Percentiles rank a stretch among this genome's conserved stretches.
Evolutionary conservation across 768 basidiomycete genomes (phyloP).

Genomic region (Paxillus ammoniavirescens): DNA sequence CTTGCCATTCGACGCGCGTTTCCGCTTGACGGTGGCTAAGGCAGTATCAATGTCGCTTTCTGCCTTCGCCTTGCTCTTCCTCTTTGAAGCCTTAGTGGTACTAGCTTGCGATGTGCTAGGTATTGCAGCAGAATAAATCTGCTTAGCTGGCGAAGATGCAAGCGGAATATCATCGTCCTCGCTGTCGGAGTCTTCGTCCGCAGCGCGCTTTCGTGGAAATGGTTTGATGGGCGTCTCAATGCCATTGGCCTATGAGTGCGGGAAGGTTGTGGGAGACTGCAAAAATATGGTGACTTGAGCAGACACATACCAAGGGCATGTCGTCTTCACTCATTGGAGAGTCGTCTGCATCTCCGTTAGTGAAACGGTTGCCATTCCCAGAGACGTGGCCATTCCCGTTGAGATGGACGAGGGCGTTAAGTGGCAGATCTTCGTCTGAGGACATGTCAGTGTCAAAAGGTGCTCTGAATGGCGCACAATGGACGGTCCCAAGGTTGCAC

Average conservation of each 20-base stretch:
- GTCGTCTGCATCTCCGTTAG: constrained; percentile 37
- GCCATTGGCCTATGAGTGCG: constrained; percentile 54
- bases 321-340: constrained; percentile 69
- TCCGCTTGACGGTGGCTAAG: constrained; percentile 43
- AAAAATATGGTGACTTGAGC: background rate
- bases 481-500: constrained; percentile 1
- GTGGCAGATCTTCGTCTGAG: constrained; percentile 60
- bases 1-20: constrained; percentile 44
- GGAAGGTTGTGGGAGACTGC: constrained; percentile 26
- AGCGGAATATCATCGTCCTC: constrained; percentile 67
- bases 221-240: constrained; percentile 37
- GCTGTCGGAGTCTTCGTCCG: constrained; percentile 52
- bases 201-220: constrained; percentile 51
- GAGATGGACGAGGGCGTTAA: constrained; percentile 38
- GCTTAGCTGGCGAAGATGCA: constrained; percentile 70
- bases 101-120: constrained; percentile 40
- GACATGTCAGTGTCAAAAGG: constrained; percentile 42
- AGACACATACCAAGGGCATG: constrained; percentile 60
- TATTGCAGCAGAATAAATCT: constrained; percentile 35
- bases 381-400: constrained; percentile 42
- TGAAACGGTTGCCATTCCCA: constrained; percentile 44
- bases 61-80: constrained; percentile 34
- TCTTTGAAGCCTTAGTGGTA: constrained; percentile 35
- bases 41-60: constrained; percentile 43
- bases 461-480: constrained; percentile 6